Evolutionary conservation across 768 basidiomycete species (phyloP).

Genomic region (Boletus vermiculosoides): DNA sequence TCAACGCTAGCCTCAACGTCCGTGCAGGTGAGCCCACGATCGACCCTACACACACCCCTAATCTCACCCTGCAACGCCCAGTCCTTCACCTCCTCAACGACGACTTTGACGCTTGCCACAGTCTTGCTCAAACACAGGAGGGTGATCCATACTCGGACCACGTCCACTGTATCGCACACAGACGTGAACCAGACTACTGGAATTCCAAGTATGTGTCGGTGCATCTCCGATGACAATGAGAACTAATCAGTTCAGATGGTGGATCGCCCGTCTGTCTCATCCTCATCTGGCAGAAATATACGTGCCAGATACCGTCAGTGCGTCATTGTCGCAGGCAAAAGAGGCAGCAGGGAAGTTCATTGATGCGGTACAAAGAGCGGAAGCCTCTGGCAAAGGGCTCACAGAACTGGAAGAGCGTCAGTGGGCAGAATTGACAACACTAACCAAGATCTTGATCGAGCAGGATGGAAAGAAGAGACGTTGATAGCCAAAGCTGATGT

Average conservation of each 20-base stretch:
- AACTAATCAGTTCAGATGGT: constrained; percentile 13
- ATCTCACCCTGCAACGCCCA: neutral
- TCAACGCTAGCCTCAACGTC: constrained; percentile 14
- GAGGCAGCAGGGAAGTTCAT: constrained; percentile 12
- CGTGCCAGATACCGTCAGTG: neutral
- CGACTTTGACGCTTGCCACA: constrained; percentile 18
- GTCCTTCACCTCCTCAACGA: constrained; percentile 24
- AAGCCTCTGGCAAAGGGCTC: constrained; percentile 7
- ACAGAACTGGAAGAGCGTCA: constrained; percentile 19
- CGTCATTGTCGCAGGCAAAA: constrained; percentile 9
- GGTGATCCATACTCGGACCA: constrained; percentile 24
- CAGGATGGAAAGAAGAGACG: neutral
- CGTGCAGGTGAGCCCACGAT: constrained; percentile 8
- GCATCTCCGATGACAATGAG: too few species aligned
- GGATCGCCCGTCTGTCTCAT: constrained; percentile 17
- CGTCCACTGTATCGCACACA: constrained; percentile 22
- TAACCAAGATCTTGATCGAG: constrained; percentile 18
- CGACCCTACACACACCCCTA: neutral
- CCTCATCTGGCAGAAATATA: constrained; percentile 19
- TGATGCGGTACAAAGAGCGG: constrained; percentile 10
- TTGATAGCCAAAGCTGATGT: neutral
- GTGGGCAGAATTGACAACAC: constrained; percentile 20
- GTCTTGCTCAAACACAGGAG: constrained; percentile 19
- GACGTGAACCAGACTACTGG: constrained; percentile 25
- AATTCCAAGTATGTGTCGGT: constrained; percentile 10